Evolutionary conservation across 1,139 yeast species (phyloP).

Genomic region (Zygoascus sp.): DNA sequence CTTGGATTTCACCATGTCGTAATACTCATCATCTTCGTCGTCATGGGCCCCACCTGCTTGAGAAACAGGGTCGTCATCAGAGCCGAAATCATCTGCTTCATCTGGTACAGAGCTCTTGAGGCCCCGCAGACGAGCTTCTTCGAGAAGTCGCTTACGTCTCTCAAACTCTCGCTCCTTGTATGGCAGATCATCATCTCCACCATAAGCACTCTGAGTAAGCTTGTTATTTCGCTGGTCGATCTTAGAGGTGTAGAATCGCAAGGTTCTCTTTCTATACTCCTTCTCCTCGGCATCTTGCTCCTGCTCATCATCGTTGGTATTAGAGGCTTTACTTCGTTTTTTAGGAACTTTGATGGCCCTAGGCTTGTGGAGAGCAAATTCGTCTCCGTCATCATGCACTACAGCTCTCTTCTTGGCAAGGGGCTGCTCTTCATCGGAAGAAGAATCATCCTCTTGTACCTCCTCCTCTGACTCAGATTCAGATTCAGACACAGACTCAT

Average conservation of each 20-base stretch:
- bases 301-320: conserved; percentile 52
- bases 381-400: conserved; percentile 29
- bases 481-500: conserved; percentile 13
- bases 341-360: conserved; percentile 44
- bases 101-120: conserved; percentile 54
- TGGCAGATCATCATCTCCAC: conserved; percentile 92
- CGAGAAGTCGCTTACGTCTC: conserved; percentile 78
- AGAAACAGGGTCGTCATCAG: conserved; percentile 35
- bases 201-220: conserved; percentile 48
- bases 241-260: conserved; percentile 94
- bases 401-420: not conserved
- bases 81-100: conserved; percentile 43
- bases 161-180: conserved; percentile 85
- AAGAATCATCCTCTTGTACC: no score
- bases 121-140: conserved; percentile 87
- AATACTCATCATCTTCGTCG: conserved; percentile 44
- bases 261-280: conserved; percentile 70
- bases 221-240: conserved; percentile 69
- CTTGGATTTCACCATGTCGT: conserved; percentile 47
- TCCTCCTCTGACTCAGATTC: no score
- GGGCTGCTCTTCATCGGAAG: conserved; percentile 17
- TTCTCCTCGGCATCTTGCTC: conserved; percentile 83
- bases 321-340: conserved; percentile 32
- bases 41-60: conserved; percentile 29
- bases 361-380: conserved; percentile 49